These are phyloP conservation scores for Nakataea oryzae DNA, from an alignment of 2,329 filamentous ascomycete genomes.

Conservation along the genomic window DNA sequence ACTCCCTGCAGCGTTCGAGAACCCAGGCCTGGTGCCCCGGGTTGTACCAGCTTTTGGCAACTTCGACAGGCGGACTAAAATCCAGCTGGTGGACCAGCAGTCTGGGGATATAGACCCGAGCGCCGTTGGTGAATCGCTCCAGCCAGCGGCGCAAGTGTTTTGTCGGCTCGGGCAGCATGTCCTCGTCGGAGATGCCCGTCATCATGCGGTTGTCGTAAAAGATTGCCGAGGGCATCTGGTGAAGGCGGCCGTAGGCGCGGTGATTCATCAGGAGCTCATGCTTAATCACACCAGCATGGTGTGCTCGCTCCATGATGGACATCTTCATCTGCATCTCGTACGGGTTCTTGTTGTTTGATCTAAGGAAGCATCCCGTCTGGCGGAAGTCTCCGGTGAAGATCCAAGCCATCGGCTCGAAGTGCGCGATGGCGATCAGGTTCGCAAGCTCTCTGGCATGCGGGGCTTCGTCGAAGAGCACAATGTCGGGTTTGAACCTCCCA, in stretches of 20 bases:
- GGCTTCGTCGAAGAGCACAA: constrained; percentile 74
- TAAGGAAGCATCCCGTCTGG: constrained; percentile 30
- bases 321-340: constrained; percentile 12
- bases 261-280: constrained; percentile 18
- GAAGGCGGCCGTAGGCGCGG: constrained; percentile 17
- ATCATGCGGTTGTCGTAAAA: constrained; percentile 30
- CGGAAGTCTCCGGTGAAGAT: constrained; percentile 35
- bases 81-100: constrained; percentile 18
- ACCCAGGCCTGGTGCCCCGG: constrained; percentile 25
- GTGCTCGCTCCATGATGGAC: constrained; percentile 16
- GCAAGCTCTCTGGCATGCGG: constrained; percentile 35
- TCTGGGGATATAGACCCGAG: constrained; percentile 21
- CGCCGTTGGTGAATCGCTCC: constrained; percentile 5
- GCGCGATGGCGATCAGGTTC: constrained; percentile 31
- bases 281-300: constrained; percentile 10
- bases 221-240: constrained; percentile 28
- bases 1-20: constrained; percentile 17
- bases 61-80: constrained; percentile 8
- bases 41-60: constrained; percentile 29
- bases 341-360: constrained; percentile 8
- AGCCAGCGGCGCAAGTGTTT: constrained; percentile 11
- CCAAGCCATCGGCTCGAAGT: constrained; percentile 29
- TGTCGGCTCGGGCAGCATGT: constrained; percentile 8
- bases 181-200: constrained; percentile 13
- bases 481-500: constrained; percentile 61